These are phyloP conservation scores for Anacardium occidentale DNA, from an alignment of 345 rosid species.

Conservation along the genomic window DNA sequence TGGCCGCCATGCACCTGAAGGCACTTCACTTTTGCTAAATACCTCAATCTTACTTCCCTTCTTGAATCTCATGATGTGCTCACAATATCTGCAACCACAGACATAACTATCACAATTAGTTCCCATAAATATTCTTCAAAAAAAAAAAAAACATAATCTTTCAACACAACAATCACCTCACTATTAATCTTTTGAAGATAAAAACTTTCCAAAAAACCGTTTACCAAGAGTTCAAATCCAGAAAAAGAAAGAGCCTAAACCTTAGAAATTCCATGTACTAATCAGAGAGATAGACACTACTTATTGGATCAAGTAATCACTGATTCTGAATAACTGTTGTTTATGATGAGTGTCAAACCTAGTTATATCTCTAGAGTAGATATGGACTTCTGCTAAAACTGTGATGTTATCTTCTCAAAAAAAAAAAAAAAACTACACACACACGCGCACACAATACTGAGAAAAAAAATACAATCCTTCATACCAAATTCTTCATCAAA, in stretches of 20 bases:
- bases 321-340: background rate
- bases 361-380: background rate
- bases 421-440: no score
- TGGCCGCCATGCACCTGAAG: slow-evolving; percentile 53
- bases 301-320: background rate
- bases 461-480: background rate
- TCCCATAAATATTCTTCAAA: background rate
- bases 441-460: background rate
- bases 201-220: background rate
- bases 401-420: background rate
- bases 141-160: background rate
- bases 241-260: background rate
- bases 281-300: background rate
- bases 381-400: background rate
- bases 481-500: background rate
- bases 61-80: slow-evolving; percentile 54
- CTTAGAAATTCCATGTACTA: background rate
- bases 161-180: slow-evolving; percentile 1
- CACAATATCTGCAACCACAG: slow-evolving; percentile 5
- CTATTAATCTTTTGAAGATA: background rate
- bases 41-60: slow-evolving; percentile 68
- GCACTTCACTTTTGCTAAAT: slow-evolving; percentile 37
- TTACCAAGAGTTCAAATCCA: background rate
- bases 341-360: no score
- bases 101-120: background rate